Evolutionary conservation across 23 red algal genomes (phyloP).

Genomic region (Cyanidiococcus yangmingshanensis): DNA sequence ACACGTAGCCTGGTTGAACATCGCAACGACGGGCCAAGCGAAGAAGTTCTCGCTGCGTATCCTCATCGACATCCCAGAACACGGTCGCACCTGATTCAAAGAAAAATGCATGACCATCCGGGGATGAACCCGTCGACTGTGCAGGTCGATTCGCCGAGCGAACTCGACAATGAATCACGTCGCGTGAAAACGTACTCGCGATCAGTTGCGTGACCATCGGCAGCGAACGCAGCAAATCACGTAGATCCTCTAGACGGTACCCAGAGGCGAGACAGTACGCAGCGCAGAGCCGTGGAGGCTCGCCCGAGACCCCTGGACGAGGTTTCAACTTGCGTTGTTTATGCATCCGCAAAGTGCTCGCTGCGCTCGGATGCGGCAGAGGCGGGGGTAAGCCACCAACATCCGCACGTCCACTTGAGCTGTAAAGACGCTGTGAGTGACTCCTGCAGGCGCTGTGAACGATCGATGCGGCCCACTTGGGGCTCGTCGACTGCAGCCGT

Average conservation of each 20-base stretch:
- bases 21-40: slow-evolving; percentile 23
- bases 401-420: too few species aligned
- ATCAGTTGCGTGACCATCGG: background rate
- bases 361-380: background rate
- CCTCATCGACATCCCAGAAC: slow-evolving; percentile 69
- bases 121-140: background rate
- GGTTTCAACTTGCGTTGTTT: slow-evolving; percentile 6
- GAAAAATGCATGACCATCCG: slow-evolving; percentile 59
- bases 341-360: background rate
- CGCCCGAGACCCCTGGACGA: background rate
- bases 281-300: background rate
- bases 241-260: slow-evolving; percentile 1
- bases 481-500: too few species aligned
- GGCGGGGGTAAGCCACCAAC: background rate
- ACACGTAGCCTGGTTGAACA: slow-evolving; percentile 5
- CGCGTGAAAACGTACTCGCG: background rate
- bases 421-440: too few species aligned
- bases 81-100: slow-evolving; percentile 80
- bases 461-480: too few species aligned
- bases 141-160: background rate
- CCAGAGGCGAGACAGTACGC: slow-evolving; percentile 16
- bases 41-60: slow-evolving; percentile 36
- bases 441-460: too few species aligned
- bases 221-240: background rate
- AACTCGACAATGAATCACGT: slow-evolving; percentile 13